These are phyloP conservation scores for Volvox carteri DNA, from an alignment of 163 green algal species.

Conservation along the genomic window DNA sequence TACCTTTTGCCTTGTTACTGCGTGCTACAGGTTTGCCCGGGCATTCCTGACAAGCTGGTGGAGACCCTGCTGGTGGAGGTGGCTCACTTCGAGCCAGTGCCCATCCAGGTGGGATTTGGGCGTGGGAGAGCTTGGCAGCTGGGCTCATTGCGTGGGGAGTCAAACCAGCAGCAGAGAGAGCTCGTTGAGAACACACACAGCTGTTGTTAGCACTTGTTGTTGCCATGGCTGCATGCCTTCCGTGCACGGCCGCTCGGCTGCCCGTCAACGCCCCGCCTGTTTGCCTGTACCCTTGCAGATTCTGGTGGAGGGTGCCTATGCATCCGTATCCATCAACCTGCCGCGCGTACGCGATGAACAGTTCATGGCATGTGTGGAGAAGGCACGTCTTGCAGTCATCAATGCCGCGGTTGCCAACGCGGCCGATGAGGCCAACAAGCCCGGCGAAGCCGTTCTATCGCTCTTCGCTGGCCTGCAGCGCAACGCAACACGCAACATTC, in stretches of 20 bases:
- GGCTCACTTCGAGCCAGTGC: constrained; percentile 85
- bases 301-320: constrained; percentile 80
- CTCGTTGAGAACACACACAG: too few species aligned
- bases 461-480: background rate
- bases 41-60: constrained; percentile 77
- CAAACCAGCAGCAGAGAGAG: too few species aligned
- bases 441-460: constrained; percentile 7
- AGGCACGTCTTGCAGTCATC: background rate
- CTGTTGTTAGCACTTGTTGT: too few species aligned
- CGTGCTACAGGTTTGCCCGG: constrained; percentile 70
- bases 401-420: constrained; percentile 17
- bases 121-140: too few species aligned
- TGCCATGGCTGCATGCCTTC: too few species aligned
- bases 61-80: constrained; percentile 83
- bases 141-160: too few species aligned
- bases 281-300: constrained; percentile 27
- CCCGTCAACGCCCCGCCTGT: too few species aligned
- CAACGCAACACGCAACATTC: constrained; percentile 8
- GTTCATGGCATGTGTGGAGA: constrained; percentile 59
- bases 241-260: too few species aligned
- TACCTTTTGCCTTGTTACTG: too few species aligned
- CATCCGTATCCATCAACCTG: constrained; percentile 70
- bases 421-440: constrained; percentile 27
- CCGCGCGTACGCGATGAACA: constrained; percentile 69
- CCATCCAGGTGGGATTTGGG: constrained; percentile 67